Conservation (phyloP, 164 flowering plant species). For the Liriodendron chinense region DNA sequence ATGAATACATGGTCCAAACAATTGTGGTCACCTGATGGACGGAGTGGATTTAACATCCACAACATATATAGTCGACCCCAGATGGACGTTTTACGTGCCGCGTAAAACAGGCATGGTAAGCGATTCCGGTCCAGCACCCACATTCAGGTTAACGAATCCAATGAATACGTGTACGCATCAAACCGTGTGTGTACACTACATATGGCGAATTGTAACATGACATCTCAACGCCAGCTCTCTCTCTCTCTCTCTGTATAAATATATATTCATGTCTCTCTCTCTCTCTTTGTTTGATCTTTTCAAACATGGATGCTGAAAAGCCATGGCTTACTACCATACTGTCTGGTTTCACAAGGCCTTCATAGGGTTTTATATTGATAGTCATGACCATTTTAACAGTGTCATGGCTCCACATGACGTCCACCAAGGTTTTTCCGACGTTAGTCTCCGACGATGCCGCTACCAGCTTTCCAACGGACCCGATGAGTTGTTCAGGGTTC, state of each 20-base stretch:
- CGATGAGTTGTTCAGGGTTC: constrained; percentile 42
- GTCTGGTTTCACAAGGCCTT: constrained; percentile 26
- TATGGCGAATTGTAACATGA: not conserved
- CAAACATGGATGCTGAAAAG: constrained; percentile 34
- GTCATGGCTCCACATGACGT: constrained; percentile 33
- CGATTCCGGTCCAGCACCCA: too few relatives aligned
- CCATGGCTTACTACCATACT: constrained; percentile 9
- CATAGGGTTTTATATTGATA: constrained; percentile 35
- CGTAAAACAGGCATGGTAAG: too few relatives aligned
- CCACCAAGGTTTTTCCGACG: constrained; percentile 24
- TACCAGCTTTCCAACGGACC: not conserved
- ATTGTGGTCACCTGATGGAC: too few relatives aligned
- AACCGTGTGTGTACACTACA: too few relatives aligned
- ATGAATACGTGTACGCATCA: too few relatives aligned
- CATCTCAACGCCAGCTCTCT: not conserved
- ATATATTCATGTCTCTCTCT: not conserved
- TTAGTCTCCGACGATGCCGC: constrained; percentile 10
- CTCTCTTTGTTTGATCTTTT: not conserved
- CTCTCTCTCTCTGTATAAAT: not conserved
- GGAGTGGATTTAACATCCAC: too few relatives aligned
- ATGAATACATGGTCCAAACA: too few relatives aligned
- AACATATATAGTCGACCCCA: too few relatives aligned
- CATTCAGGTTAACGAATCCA: too few relatives aligned
- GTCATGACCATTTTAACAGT: constrained; percentile 36
- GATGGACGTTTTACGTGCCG: too few relatives aligned